Base-by-base conservation (phyloP, 306 rosid genomes). In the Cucurbita ficifolia region DNA sequence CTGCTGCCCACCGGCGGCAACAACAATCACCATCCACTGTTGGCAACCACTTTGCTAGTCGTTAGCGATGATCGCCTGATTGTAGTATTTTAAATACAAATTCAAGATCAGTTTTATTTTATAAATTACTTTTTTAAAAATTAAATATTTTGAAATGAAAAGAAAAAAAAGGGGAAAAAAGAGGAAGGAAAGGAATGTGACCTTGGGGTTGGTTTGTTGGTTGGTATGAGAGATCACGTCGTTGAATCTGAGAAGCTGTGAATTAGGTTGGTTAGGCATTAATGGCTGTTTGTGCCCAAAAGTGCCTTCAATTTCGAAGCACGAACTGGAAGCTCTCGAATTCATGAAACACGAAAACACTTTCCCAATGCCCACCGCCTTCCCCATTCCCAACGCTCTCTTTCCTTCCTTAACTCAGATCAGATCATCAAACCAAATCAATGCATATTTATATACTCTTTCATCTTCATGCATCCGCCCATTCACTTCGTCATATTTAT, bases 201-300 rank as follows among this genome's bases (percentile, higher is more conserved):
- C 96, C 91, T 88, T 87, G 13, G 96, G 98, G 83, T 87, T 92
- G 40, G 96, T 90, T 71, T 88, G 89, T 68, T 88, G 89, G 16
- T 83, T 86, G 59, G 85, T 90, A 57, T 76, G 72, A 39, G 88
- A 86, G 10, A 85, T 19, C 48, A 4, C 91, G 81, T 92, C 93
- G 78, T 90, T 90, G 78, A 92, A 73, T 75, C 85, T 84, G 22
- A 82, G 82, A 76, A 78, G 69, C 73, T 86, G 81, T 8, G n/a
- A 38, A 2, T 79, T 79, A 48, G 13, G 74, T 54, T 79, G 88
- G 74, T 83, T 73, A 8, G 77, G 55, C 22, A 88, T 62, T 80
- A 90, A 81, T 29, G 90, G 77, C 70, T 61, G 81, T 21, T 35
- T 76, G 88, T 88, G 68, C 8, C 36, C 96, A 75, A 84, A 80